Conservation (phyloP, 1,284 basidiomycete species). For the Moniliella sp. region DNA sequence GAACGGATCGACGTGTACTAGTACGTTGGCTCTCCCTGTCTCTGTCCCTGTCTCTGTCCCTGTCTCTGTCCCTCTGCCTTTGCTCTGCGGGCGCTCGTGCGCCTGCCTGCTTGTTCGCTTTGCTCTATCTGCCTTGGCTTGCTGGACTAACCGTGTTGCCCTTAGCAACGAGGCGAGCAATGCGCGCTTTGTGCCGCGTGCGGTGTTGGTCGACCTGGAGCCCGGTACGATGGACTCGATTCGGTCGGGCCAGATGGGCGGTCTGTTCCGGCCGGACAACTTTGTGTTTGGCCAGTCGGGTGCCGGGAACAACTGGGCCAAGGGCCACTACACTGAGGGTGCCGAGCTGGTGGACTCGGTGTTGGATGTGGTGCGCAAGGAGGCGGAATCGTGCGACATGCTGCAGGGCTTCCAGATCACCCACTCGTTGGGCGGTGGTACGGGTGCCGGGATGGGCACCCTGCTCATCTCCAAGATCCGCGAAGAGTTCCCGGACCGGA, state of each 20-base stretch:
- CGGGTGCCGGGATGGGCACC: constrained; percentile 26
- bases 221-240: constrained; percentile 59
- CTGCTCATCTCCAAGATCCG: constrained; percentile 33
- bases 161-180: constrained; percentile 31
- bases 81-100: no score
- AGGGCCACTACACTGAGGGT: constrained; percentile 38
- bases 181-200: constrained; percentile 74
- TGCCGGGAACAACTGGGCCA: constrained; percentile 82
- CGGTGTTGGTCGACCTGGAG: constrained; percentile 76
- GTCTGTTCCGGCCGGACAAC: constrained; percentile 69
- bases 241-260: constrained; percentile 47
- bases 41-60: no score
- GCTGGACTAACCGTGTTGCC: no score
- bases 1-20: constrained; percentile 53
- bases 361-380: constrained; percentile 39
- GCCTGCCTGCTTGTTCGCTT: no score
- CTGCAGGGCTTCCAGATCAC: constrained; percentile 82
- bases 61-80: no score
- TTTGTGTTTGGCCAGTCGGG: constrained; percentile 43
- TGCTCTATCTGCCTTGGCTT: no score
- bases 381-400: constrained; percentile 54
- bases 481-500: constrained; percentile 42
- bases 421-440: constrained; percentile 77
- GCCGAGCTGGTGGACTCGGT: constrained; percentile 76
- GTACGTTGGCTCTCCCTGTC: no score